phyloP scores from a whole-genome alignment of 2,329 filamentous ascomycete species.

The Dryadomyces quercivorus region DNA sequence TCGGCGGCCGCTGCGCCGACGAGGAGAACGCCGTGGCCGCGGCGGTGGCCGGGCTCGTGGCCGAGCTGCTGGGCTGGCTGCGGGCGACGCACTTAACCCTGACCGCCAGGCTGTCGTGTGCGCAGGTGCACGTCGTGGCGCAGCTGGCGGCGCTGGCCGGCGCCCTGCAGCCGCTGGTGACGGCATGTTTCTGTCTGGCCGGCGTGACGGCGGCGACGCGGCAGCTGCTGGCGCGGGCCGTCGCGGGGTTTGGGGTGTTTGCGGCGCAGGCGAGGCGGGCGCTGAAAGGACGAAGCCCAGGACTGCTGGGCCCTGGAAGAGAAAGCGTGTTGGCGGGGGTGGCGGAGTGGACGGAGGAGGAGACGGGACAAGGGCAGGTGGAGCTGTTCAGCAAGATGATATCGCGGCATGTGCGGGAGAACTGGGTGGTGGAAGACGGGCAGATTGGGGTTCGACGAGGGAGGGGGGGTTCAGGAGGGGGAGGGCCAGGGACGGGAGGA shows the following conservation, averaged over 20 bases:
- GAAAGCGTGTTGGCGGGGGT: not conserved
- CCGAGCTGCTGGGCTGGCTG: constrained; percentile 15
- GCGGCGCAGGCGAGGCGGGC: not conserved
- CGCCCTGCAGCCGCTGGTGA: constrained; percentile 11
- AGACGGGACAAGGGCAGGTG: constrained; percentile 16
- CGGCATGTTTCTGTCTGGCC: constrained; percentile 7
- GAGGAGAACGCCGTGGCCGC: constrained; percentile 20
- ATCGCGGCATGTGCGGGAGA: constrained; percentile 29
- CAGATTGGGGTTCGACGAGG: constrained; percentile 13
- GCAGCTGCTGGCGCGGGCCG: constrained; percentile 1
- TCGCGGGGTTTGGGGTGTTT: constrained; percentile 3
- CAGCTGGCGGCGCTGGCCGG: constrained; percentile 12
- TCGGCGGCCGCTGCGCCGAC: constrained; percentile 23
- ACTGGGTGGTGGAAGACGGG: constrained; percentile 24
- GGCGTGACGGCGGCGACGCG: not conserved
- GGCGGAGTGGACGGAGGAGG: not conserved
- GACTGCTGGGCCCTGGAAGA: not conserved
- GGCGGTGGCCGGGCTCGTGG: constrained; percentile 21
- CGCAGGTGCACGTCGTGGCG: constrained; percentile 16
- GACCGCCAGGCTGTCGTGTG: constrained; percentile 1
- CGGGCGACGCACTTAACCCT: constrained; percentile 2
- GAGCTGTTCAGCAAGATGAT: constrained; percentile 30
- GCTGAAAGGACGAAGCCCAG: not conserved
- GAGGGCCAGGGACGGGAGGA: not conserved
- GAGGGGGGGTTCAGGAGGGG: no score